Conservation (phyloP, 2,329 filamentous ascomycete species). For the Colletotrichum musicola region DNA sequence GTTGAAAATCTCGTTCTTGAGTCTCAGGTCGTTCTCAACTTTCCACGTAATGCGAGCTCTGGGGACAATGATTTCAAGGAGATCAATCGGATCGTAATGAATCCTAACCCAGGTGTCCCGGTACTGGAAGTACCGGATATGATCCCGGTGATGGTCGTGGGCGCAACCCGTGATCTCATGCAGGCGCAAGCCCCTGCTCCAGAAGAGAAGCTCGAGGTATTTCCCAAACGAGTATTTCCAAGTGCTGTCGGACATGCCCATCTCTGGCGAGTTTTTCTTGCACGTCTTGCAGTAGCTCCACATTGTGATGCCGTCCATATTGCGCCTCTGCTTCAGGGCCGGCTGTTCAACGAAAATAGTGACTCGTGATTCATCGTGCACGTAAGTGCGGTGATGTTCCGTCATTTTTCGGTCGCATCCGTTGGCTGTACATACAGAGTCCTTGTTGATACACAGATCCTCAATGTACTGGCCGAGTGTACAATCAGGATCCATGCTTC, state of each 20-base stretch:
- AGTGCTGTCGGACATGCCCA: conserved; percentile 91
- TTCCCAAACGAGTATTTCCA: conserved; percentile 99
- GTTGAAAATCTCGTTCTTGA: conserved; percentile 92
- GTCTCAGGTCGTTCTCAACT: conserved; percentile 89
- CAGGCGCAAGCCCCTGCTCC: conserved; percentile 85
- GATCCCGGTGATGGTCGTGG: conserved; percentile 93
- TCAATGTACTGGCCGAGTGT: conserved; percentile 96
- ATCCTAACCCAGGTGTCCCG: conserved; percentile 88
- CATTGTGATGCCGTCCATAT: conserved; percentile 82
- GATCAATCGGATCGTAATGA: conserved; percentile 91
- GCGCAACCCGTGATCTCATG: conserved; percentile 79
- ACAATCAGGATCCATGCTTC: conserved; percentile 84
- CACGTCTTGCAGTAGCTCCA: conserved; percentile 98
- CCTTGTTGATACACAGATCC: conserved; percentile 82
- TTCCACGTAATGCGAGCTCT: conserved; percentile 95
- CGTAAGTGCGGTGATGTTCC: conserved; percentile 95
- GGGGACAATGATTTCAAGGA: conserved; percentile 95
- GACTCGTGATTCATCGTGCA: conserved; percentile 94
- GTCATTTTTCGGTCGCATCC: conserved; percentile 90
- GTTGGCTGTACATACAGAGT: conserved; percentile 83
- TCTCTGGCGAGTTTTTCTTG: conserved; percentile 88
- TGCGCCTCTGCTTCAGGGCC: conserved; percentile 63
- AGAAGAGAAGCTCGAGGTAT: conserved; percentile 97
- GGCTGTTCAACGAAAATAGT: conserved; percentile 84
- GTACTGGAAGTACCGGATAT: conserved; percentile 92